Base-by-base conservation (phyloP, 495 filamentous ascomycete species). In the Hyaloscypha finlandica region DNA sequence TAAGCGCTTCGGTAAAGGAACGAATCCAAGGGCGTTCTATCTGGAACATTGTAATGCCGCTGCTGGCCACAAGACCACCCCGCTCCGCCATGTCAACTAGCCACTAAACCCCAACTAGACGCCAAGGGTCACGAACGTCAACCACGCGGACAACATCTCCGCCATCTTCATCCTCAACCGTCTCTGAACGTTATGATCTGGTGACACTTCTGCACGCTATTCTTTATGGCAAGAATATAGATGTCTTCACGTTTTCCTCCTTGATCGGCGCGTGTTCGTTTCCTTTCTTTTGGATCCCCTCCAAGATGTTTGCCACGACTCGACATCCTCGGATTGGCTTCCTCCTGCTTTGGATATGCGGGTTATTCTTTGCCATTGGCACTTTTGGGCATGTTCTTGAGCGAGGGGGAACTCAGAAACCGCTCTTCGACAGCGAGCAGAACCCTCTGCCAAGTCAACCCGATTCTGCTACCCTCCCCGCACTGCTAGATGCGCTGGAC, bases 401-500 rank as follows among this genome's bases (percentile, higher is more conserved):
- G 45, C 54, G n/a, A 53, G 32, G 32, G 42, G 12, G 48, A 48
- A 19, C 16, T 48, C 42, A 48, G 42, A 19, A 48, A 20, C 59
- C n/a, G 14, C n/a, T 60, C 55, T 29, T 22, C 22, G 32, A 29
- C 30, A 31, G 37, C n/a, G 54, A 29, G 3, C 63, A 67, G 60
- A 57, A 58, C 20, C 52, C 61, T 45, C n/a, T 59, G 2, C 67
- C 31, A 25, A 14, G 14, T 22, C 64, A 54, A 39, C 53, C 64
- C 37, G 35, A 59, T 2, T 3, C 33, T 20, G 59, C 66, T 29
- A 65, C 63, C 20, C 58, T 77, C 39, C 58, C 73, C 2, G 73
- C 70, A 64, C 74, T 92, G 19, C 74, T 91, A 19, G 73, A 82
- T 22, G 88, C 90, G 8, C 82, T 96, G 53, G 79, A 86, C 67